These are phyloP conservation scores for Thalassiosira hispida DNA, from an alignment of 352 stramenopile genomes.

Conservation along the genomic window DNA sequence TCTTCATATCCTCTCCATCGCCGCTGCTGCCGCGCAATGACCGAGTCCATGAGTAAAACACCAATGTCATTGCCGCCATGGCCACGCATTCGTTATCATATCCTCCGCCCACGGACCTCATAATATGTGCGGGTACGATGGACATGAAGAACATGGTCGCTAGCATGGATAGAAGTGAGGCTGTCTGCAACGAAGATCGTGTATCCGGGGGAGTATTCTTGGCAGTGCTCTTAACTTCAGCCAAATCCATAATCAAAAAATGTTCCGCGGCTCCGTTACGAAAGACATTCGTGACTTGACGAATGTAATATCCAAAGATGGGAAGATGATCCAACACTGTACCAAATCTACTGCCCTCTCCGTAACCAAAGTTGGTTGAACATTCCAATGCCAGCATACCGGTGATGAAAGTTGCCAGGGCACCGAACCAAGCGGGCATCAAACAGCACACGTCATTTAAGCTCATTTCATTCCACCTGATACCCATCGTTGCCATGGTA, in stretches of 20 bases:
- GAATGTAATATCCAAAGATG: slow-evolving; percentile 44
- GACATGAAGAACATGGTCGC: slow-evolving; percentile 91
- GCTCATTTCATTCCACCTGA: slow-evolving; percentile 54
- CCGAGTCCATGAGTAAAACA: slow-evolving; percentile 94
- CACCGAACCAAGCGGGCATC: slow-evolving; percentile 85
- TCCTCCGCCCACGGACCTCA: slow-evolving; percentile 94
- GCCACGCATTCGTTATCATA: slow-evolving; percentile 99
- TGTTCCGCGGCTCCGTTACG: not conserved
- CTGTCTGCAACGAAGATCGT: slow-evolving; percentile 34
- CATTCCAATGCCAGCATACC: slow-evolving; percentile 54
- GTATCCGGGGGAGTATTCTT: not conserved
- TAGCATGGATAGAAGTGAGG: slow-evolving; percentile 42
- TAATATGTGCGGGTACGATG: slow-evolving; percentile 97
- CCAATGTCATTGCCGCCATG: slow-evolving; percentile 96
- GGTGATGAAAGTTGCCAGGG: slow-evolving; percentile 58
- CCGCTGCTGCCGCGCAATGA: slow-evolving; percentile 48
- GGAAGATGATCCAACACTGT: slow-evolving; percentile 50
- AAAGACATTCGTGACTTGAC: slow-evolving; percentile 6
- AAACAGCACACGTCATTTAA: slow-evolving; percentile 87
- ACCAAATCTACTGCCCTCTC: slow-evolving; percentile 30
- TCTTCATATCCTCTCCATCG: slow-evolving; percentile 21
- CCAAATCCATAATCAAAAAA: slow-evolving; percentile 34
- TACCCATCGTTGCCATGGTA: slow-evolving; percentile 25
- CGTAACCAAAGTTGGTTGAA: slow-evolving; percentile 39
- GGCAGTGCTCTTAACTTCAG: not conserved